Base-by-base conservation (phyloP, 75 land plant genomes). In the Selaginella tamariscina region DNA sequence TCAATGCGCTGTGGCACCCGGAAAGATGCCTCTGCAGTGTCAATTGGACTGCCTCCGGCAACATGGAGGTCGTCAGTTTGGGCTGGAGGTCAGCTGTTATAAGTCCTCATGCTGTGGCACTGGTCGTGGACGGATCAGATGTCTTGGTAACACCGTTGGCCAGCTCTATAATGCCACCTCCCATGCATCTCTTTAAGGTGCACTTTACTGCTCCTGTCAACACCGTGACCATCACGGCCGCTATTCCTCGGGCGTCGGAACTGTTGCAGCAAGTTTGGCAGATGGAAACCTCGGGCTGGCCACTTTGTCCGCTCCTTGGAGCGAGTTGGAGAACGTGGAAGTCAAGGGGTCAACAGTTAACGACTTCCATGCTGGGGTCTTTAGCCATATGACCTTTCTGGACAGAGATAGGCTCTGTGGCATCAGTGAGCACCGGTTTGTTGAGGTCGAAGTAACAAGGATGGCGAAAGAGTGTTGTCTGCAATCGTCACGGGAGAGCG, bases 1-100 rank as follows among this genome's bases (percentile, higher is more conserved):
- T 88, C 29, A 88, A 70, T 54, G 76, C 87, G 8, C 27, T 75
- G 15, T 95, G 99, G 99, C 83, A 91, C 67, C 89, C 97, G 30
- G 81, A 77, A 79, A 85, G 77, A 55, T 85, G 97, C 8, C 69
- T 88, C 77, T 75, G 81, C 24, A 32, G 86, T 49, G 77, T 91
- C 56, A 77, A 73, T 56, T 95, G 99, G 99, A 91, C 87, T 32
- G 49, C 72, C 8, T 54, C 49, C 71, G 99, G 99, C 2, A 67
- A 56, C 24, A 55, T 95, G 27, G 69, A 68, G 18, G 44, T 44
- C 23, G 69, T 80, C 60, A 83, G 72, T 26, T 86, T 87, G 69
- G 72, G 82, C 30, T 95, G 99, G 99, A 72, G 72, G 23, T 77
- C 83, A 68, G 87, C 97, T 68, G 84, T 88, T 24, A 72, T 70